Evolutionary conservation across 2,329 filamentous ascomycete genomes (phyloP), one percentile per base, ranked within the genome.

Genomic region (Ophiostoma sp.): DNA sequence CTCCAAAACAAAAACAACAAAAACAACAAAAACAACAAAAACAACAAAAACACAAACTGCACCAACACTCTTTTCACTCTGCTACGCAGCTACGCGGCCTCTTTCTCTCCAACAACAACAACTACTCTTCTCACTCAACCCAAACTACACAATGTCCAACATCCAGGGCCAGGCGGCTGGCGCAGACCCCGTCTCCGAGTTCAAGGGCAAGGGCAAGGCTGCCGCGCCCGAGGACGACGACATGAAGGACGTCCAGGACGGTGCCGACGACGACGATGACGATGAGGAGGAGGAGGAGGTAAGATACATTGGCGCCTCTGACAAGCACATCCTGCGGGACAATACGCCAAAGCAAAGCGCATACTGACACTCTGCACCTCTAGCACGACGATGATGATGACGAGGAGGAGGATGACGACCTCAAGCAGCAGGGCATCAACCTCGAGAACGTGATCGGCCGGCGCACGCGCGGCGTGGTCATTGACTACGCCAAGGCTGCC

Each of bases 401-500:
- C 41, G 58, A 68, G 62, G 89, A 89, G 74, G 90, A 91, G 67
- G 89, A 90, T 62, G 92, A 93, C 68, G 89, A 91, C 70, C 85
- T 92, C 75, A 90, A 91, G 79, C 86, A 97, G 84, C 91, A 96
- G 77, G 93, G 94, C 80, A 97, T 99, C 78, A 92, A 96, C 77
- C 82, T 86, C 69, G 86, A 86, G 78, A 98, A 98, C 85, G 96
- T 98, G 78, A 88, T 98, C 76, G 89, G 89, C 72, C 87, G 89
- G 75, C 94, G 95, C 79, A 98, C 94, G 72, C 94, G 94, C 76
- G 93, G 93, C 76, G 91, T 92, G 79, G 85, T 88, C 76, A 97
- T 98, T 77, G 92, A 98, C 84, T 98, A 92, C 80, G 90, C 90
- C 75, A 93, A 96, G 82, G 93, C 93, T 27, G 92, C 92, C 40